Conservation (phyloP, 192 early-diverging fungal genomes). For the Rhizophagus clarus region DNA sequence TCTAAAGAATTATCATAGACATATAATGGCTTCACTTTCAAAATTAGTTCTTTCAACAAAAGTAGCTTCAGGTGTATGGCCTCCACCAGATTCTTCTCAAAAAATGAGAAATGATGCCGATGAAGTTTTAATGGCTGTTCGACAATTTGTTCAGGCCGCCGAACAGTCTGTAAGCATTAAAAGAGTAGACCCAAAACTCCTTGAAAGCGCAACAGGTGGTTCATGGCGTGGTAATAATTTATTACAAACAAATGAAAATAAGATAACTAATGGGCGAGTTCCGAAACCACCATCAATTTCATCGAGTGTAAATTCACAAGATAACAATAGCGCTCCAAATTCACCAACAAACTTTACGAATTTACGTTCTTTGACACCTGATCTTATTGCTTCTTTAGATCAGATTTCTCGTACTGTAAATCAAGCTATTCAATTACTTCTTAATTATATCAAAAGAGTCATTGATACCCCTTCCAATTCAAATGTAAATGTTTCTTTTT, state of each 20-base stretch:
- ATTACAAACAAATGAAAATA: neutral
- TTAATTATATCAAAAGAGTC: slow-evolving; percentile 35
- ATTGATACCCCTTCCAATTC: slow-evolving; percentile 26
- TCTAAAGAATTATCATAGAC: slow-evolving; percentile 71
- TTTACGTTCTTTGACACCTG: slow-evolving; percentile 18
- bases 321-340: neutral
- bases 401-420: slow-evolving; percentile 39
- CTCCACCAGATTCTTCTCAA: slow-evolving; percentile 76
- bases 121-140: slow-evolving; percentile 76
- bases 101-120: slow-evolving; percentile 76
- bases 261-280: neutral
- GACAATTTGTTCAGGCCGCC: slow-evolving; percentile 73
- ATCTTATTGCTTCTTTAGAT: slow-evolving; percentile 38
- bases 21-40: slow-evolving; percentile 79
- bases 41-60: slow-evolving; percentile 84
- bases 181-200: slow-evolving; percentile 24
- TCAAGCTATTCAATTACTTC: slow-evolving; percentile 35
- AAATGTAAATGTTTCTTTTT: slow-evolving; percentile 15
- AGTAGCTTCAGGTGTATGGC: slow-evolving; percentile 86
- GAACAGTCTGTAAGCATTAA: slow-evolving; percentile 45
- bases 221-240: slow-evolving; percentile 33
- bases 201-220: slow-evolving; percentile 21
- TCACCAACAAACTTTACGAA: neutral
- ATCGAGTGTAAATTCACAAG: neutral
- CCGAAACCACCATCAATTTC: neutral